Percentiles rank a stretch among this genome's conserved stretches.
phyloP scores from a whole-genome alignment of 176 grass and related monocot genomes.

The Areca catechu region DNA sequence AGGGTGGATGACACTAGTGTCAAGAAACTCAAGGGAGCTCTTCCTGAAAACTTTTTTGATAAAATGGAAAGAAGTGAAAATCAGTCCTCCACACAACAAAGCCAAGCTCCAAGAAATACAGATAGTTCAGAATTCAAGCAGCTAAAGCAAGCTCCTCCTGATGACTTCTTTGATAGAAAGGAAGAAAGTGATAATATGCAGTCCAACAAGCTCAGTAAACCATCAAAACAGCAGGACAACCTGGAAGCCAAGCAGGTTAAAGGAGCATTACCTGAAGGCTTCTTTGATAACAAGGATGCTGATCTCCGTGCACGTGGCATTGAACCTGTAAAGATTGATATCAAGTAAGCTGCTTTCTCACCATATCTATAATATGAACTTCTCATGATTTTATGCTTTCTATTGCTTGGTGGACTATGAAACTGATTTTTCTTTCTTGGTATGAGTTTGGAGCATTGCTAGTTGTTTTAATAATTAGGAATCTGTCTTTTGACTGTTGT shows the following conservation, averaged over 20 bases:
- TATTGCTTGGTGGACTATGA: too few species aligned
- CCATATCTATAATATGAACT: too few species aligned
- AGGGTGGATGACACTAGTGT: background rate
- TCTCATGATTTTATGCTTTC: too few species aligned
- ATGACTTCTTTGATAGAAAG: conserved; percentile 46
- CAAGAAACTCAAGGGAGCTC: conserved; percentile 1
- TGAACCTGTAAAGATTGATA: conserved; percentile 61
- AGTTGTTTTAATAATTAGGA: too few species aligned
- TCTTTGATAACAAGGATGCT: conserved; percentile 98
- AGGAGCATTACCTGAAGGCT: conserved; percentile 80
- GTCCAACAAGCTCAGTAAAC: conserved; percentile 27
- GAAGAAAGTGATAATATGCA: conserved; percentile 12
- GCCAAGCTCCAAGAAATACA: conserved; percentile 22
- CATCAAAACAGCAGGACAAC: conserved; percentile 19
- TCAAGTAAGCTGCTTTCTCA: conserved; percentile 39
- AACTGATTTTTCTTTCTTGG: too few species aligned
- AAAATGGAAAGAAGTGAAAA: conserved; percentile 23
- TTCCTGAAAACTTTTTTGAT: conserved; percentile 16
- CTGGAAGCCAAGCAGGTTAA: conserved; percentile 38
- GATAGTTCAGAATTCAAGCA: background rate
- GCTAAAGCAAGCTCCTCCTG: conserved; percentile 50
- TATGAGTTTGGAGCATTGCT: too few species aligned
- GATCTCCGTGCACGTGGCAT: conserved; percentile 88
- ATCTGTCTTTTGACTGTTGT: too few species aligned
- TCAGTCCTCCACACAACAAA: conserved; percentile 25